Percentiles rank a stretch among this genome's conserved stretches.
Evolutionary conservation across 2,329 filamentous ascomycete genomes (phyloP).

Genomic region (Ilyonectria destructans): DNA sequence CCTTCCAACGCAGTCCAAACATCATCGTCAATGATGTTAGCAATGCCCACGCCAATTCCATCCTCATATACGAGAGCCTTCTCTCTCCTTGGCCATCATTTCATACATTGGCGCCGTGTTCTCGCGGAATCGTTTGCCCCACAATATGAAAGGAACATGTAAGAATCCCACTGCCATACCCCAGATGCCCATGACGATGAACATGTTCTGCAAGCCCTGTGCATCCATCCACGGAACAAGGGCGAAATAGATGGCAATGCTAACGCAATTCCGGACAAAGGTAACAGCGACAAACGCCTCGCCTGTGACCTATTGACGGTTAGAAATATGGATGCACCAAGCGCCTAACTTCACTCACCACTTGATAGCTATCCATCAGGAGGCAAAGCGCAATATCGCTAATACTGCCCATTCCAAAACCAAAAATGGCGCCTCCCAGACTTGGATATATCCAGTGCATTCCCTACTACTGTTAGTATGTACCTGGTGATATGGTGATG

Average conservation of each 20-base stretch:
- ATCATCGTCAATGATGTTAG: not conserved
- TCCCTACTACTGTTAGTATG: conserved; percentile 46
- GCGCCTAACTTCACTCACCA: conserved; percentile 1
- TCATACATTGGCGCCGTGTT: conserved; percentile 26
- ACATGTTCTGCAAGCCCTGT: conserved; percentile 35
- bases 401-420: conserved; percentile 55
- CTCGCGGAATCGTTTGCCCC: conserved; percentile 31
- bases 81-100: conserved; percentile 27
- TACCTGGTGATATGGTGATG: not conserved
- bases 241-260: conserved; percentile 36
- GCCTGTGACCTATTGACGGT: conserved; percentile 19
- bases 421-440: conserved; percentile 53
- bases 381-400: conserved; percentile 53
- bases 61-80: not conserved
- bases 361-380: conserved; percentile 53
- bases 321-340: not conserved
- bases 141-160: conserved; percentile 29
- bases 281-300: conserved; percentile 34
- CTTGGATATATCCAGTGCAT: conserved; percentile 59
- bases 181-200: conserved; percentile 33
- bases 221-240: conserved; percentile 35
- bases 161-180: conserved; percentile 25
- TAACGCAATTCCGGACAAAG: conserved; percentile 32
- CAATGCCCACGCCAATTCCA: not conserved
- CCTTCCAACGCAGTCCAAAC: not conserved